Evolutionary conservation across 768 basidiomycete species (phyloP).

Genomic region (Termitomyces titanicus): DNA sequence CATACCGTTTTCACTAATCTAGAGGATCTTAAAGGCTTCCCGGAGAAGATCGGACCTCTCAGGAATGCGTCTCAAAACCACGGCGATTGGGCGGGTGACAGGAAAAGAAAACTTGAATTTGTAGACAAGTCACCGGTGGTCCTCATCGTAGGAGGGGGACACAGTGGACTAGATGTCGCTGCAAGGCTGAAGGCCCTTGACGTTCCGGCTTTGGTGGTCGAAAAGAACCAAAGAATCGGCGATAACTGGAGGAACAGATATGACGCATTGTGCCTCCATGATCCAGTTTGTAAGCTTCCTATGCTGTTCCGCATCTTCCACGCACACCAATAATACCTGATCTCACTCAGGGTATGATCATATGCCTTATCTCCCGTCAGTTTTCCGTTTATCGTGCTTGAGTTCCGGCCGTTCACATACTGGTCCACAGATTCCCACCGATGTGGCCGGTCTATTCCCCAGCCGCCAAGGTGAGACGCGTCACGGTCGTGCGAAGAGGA

Average conservation of each 20-base stretch:
- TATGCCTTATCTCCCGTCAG: conserved; percentile 60
- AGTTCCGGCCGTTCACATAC: not conserved
- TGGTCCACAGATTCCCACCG: conserved; percentile 43
- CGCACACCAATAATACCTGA: not conserved
- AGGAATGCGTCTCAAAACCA: conserved; percentile 42
- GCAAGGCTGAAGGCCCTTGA: conserved; percentile 56
- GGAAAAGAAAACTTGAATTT: conserved; percentile 42
- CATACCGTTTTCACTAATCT: conserved; percentile 58
- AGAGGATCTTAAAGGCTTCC: conserved; percentile 48
- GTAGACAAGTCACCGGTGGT: conserved; percentile 39
- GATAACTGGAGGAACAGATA: conserved; percentile 69
- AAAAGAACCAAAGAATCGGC: conserved; percentile 56
- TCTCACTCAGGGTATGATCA: conserved; percentile 46
- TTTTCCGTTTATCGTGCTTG: conserved; percentile 1
- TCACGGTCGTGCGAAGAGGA: not conserved
- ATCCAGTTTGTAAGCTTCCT: conserved; percentile 55
- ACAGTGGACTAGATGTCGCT: conserved; percentile 59
- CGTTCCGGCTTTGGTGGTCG: conserved; percentile 51
- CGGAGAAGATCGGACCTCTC: conserved; percentile 45
- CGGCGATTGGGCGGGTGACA: conserved; percentile 50
- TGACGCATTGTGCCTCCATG: conserved; percentile 62
- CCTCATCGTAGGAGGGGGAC: conserved; percentile 62
- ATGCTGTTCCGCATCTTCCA: not conserved
- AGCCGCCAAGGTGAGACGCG: conserved; percentile 39
- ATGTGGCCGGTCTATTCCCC: conserved; percentile 60